Percentiles rank a stretch among this genome's conserved stretches.
These are phyloP conservation scores for Fusarium buharicum DNA, from an alignment of 2,329 filamentous ascomycete species.

Conservation along the genomic window DNA sequence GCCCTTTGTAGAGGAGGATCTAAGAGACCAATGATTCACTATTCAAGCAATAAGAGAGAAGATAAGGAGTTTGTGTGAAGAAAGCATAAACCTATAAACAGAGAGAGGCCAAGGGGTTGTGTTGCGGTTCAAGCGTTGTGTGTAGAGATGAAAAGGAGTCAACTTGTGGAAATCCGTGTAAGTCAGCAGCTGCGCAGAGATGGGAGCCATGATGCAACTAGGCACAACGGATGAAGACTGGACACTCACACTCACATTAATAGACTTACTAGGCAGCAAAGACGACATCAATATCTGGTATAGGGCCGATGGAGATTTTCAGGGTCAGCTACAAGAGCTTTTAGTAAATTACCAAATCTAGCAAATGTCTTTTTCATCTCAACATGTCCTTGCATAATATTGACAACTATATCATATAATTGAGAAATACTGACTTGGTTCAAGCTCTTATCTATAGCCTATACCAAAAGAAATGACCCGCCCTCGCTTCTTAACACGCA, in stretches of 20 bases:
- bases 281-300: background rate
- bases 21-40: background rate
- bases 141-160: conserved; percentile 11
- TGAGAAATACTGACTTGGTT: conserved; percentile 21
- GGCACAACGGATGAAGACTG: conserved; percentile 1
- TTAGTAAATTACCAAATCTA: background rate
- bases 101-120: conserved; percentile 7
- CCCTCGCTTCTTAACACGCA: conserved; percentile 13
- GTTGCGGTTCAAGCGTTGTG: conserved; percentile 8
- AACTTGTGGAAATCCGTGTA: conserved; percentile 17
- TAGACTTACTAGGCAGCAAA: background rate
- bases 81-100: background rate
- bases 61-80: background rate
- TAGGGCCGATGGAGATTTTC: background rate
- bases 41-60: background rate
- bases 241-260: background rate
- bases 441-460: conserved; percentile 33
- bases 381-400: background rate
- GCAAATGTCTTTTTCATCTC: background rate
- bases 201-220: background rate
- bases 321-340: background rate
- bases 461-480: conserved; percentile 26
- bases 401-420: background rate
- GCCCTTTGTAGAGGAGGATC: background rate
- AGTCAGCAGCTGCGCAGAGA: conserved; percentile 13